Percentiles rank a stretch among this genome's conserved stretches.
phyloP scores from a whole-genome alignment of 2,329 filamentous ascomycete species.

The Epichloe festucae region DNA sequence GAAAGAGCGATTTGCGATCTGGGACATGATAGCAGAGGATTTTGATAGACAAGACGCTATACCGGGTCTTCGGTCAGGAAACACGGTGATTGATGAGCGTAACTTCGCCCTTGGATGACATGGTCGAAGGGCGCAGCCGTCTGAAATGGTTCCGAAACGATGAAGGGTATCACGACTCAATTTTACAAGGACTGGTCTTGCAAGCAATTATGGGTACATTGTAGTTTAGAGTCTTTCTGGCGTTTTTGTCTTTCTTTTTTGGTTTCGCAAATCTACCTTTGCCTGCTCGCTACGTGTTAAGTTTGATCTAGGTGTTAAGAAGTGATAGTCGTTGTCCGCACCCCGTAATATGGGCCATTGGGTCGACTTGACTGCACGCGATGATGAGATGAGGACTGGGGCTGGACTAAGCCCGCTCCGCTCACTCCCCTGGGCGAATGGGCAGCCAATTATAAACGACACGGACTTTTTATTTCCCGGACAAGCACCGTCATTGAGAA shows the following conservation, averaged over 20 bases:
- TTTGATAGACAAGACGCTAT: conserved; percentile 23
- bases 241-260: neutral
- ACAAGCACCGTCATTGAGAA: no score
- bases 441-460: neutral
- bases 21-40: conserved; percentile 25
- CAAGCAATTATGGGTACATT: conserved; percentile 1
- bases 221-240: conserved; percentile 2
- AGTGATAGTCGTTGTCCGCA: no score
- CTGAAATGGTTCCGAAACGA: neutral
- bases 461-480: no score
- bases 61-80: conserved; percentile 22
- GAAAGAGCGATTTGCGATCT: conserved; percentile 19
- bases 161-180: neutral
- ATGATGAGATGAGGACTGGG: no score
- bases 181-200: conserved; percentile 4
- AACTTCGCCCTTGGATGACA: conserved; percentile 16
- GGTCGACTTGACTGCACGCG: no score
- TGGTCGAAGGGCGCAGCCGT: neutral
- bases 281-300: neutral
- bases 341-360: no score
- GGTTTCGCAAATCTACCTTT: conserved; percentile 3
- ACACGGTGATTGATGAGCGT: conserved; percentile 26
- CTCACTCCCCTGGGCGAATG: neutral
- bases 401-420: neutral
- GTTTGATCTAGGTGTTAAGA: no score